Conservation (phyloP, 495 filamentous ascomycete genomes). For the Trypethelium eluteriae region DNA sequence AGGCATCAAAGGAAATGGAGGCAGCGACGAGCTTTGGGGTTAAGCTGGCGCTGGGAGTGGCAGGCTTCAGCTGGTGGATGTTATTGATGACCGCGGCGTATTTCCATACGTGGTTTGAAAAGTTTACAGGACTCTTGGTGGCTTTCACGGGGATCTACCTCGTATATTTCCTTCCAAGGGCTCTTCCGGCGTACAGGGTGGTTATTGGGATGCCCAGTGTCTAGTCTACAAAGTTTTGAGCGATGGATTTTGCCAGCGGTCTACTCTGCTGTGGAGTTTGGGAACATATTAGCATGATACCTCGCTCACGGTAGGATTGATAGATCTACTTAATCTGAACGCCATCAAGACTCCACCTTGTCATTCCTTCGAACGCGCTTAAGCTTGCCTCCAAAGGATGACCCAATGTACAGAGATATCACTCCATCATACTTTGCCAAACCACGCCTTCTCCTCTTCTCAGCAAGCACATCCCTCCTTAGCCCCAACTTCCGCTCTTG, state of each 20-base stretch:
- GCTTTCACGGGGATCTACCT: conserved; percentile 60
- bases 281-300: not conserved
- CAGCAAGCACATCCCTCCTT: conserved; percentile 94
- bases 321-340: not conserved
- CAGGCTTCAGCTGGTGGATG: conserved; percentile 79
- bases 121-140: conserved; percentile 69
- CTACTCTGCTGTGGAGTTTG: not conserved
- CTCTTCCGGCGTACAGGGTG: conserved; percentile 51
- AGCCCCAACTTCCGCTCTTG: conserved; percentile 49
- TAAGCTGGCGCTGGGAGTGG: conserved; percentile 45
- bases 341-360: not conserved
- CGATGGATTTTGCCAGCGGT: not conserved
- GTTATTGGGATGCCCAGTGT: conserved; percentile 73
- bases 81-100: conserved; percentile 94
- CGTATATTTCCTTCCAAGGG: conserved; percentile 71
- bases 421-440: not conserved
- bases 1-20: conserved; percentile 35
- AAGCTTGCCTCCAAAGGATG: not conserved
- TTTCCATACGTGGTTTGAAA: conserved; percentile 98
- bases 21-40: conserved; percentile 40
- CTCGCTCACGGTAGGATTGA: not conserved
- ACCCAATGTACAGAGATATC: conserved; percentile 6
- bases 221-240: conserved; percentile 27
- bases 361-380: not conserved
- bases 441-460: conserved; percentile 15